Evolutionary conservation across 164 flowering plant species (phyloP), one percentile per base, ranked within the genome.

Genomic region (Kingdonia uniflora): DNA sequence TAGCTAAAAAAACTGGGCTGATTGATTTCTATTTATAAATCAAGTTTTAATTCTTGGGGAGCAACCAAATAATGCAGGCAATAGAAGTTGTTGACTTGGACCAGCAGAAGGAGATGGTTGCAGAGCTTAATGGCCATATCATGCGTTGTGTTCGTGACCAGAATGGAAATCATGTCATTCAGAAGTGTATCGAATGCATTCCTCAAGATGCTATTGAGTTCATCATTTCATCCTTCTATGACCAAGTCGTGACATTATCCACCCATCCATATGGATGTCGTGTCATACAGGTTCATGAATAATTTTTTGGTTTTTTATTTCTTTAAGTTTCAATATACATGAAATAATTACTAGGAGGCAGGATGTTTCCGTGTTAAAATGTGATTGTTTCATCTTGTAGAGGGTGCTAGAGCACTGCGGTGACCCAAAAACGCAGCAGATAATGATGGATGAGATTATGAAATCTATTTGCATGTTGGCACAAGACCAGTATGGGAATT

Each of bases 121-220:
- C 68, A 60, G 95, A 92, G 74, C 92, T 92, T 67, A 91, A 92
- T 63, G 92, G 95, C 55, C 80, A 86, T 60, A 63, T 92, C 38
- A 84, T 84, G 91, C 84, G 95, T 2, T 92, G 99, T 68, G 97
- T 92, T 6, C 88, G 95, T 57, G 99, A 92, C 66, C 99, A 92
- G 65, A 92, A 92, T 71, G 99, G 99, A 48, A 87, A 87, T 58
- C 96, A 87, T 73, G 96, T 87, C 50, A 76, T 87, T 20, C 96
- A 87, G 72, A 87, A 87, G 76, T 85, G 94, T 56, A 88, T 88
- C 26, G 94, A 88, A 62, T 85, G 96, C 68, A 79, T 85, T 83
- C 99, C 99, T 19, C 95, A 88, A 71, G 91, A 82, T 35, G 74
- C 82, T 33, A 88, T 92, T 68, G 84, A 82, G 35, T 88, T 85